Evolutionary conservation across 2,329 filamentous ascomycete species (phyloP).

Genomic region (Cladosporium sp.): DNA sequence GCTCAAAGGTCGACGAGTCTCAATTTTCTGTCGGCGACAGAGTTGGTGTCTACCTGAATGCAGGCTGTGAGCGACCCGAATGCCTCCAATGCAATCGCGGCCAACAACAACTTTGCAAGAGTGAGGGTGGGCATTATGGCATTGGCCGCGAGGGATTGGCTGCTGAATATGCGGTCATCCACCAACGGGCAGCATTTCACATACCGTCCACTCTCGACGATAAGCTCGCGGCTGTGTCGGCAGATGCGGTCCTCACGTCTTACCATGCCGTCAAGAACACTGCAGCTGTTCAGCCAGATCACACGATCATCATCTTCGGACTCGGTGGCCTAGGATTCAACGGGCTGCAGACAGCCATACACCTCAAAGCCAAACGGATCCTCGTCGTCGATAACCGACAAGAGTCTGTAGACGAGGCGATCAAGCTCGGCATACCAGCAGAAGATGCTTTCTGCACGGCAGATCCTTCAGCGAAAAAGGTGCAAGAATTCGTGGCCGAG

Average conservation of each 20-base stretch:
- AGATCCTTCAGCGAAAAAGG: conserved; percentile 21
- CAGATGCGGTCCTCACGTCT: conserved; percentile 46
- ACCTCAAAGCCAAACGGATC: conserved; percentile 46
- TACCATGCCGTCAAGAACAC: conserved; percentile 45
- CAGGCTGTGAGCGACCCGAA: conserved; percentile 37
- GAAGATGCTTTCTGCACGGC: conserved; percentile 32
- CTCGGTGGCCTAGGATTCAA: conserved; percentile 48
- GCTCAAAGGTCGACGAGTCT: conserved; percentile 21
- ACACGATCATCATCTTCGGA: conserved; percentile 46
- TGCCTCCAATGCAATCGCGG: conserved; percentile 47
- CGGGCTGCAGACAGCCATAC: conserved; percentile 47
- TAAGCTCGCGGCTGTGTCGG: conserved; percentile 41
- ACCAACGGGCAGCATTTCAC: conserved; percentile 32
- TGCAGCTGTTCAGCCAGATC: conserved; percentile 39
- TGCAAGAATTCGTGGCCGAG: conserved; percentile 26
- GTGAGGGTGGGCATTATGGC: conserved; percentile 43
- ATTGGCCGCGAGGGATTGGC: conserved; percentile 50
- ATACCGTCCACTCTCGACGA: conserved; percentile 22
- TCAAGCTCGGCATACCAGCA: conserved; percentile 36
- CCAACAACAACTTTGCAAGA: conserved; percentile 43
- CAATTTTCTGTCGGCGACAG: conserved; percentile 33
- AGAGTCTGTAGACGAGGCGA: conserved; percentile 37
- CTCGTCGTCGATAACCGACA: conserved; percentile 42
- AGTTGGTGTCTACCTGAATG: conserved; percentile 38
- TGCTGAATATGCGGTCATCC: conserved; percentile 43